Evolutionary conservation across 495 filamentous ascomycete genomes (phyloP).

Genomic region (Hapsidospora chrysogenum): DNA sequence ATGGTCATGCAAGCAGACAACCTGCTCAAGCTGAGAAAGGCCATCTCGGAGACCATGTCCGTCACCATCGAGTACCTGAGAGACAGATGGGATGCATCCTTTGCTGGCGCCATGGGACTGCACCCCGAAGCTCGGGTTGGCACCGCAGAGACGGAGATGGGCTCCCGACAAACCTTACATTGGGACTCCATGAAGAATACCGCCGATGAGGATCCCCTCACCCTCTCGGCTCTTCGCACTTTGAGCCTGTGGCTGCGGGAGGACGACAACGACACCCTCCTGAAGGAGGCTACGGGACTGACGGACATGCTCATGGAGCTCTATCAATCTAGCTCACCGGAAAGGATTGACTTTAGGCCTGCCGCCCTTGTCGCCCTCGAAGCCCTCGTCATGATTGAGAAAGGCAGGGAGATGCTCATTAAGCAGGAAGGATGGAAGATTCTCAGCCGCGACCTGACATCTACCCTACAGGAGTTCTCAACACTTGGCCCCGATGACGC

Average conservation of each 20-base stretch:
- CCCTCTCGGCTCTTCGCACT: slow-evolving; percentile 31
- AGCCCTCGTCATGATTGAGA: slow-evolving; percentile 23
- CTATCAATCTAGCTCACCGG: slow-evolving; percentile 19
- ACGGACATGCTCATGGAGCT: slow-evolving; percentile 41
- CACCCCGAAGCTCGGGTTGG: slow-evolving; percentile 25
- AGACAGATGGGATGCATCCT: slow-evolving; percentile 44
- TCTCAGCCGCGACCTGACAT: slow-evolving; percentile 26
- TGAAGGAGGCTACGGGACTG: slow-evolving; percentile 35
- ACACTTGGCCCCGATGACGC: slow-evolving; percentile 7
- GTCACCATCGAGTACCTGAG: slow-evolving; percentile 44
- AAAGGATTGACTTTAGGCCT: slow-evolving; percentile 27
- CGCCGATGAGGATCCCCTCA: slow-evolving; percentile 26
- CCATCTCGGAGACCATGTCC: slow-evolving; percentile 40
- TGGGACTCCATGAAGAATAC: slow-evolving; percentile 30
- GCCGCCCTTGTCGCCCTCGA: slow-evolving; percentile 37
- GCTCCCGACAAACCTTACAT: slow-evolving; percentile 22
- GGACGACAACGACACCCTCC: slow-evolving; percentile 39
- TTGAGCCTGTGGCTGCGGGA: slow-evolving; percentile 45
- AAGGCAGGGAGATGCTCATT: slow-evolving; percentile 27
- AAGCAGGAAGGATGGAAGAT: slow-evolving; percentile 30
- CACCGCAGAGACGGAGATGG: slow-evolving; percentile 12
- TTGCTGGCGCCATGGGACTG: slow-evolving; percentile 34
- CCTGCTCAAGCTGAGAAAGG: slow-evolving; percentile 38
- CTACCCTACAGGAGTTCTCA: slow-evolving; percentile 13
- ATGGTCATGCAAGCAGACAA: slow-evolving; percentile 29